phyloP scores from a whole-genome alignment of 148 eudicot species.

The Silene uniflora region DNA sequence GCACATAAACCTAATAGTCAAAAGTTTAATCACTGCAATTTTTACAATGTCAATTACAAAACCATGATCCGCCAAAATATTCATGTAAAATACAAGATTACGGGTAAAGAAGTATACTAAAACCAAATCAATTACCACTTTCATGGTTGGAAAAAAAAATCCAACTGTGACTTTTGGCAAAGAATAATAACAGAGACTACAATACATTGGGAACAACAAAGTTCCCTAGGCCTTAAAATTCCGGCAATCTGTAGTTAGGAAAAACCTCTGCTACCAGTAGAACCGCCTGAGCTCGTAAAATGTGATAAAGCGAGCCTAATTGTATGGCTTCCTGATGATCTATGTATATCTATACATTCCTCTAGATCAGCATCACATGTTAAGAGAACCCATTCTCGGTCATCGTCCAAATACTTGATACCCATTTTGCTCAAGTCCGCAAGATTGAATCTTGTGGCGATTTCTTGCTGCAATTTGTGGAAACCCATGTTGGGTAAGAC shows the following conservation, averaged over 20 bases:
- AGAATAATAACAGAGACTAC: conserved; percentile 28
- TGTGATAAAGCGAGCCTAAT: conserved; percentile 45
- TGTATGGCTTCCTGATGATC: conserved; percentile 43
- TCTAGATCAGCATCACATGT: conserved; percentile 83
- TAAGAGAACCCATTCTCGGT: conserved; percentile 82
- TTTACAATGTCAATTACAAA: conserved; percentile 23
- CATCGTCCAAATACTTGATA: conserved; percentile 77
- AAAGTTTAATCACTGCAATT: conserved; percentile 17
- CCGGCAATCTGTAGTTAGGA: conserved; percentile 28
- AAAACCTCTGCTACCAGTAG: conserved; percentile 47
- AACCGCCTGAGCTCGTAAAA: conserved; percentile 41
- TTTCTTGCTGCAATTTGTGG: conserved; percentile 47
- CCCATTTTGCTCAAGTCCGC: conserved; percentile 42
- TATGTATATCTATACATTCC: conserved; percentile 70
- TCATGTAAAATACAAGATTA: conserved; percentile 2
- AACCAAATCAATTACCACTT: conserved; percentile 7
- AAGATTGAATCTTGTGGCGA: conserved; percentile 49
- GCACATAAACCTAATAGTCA: conserved; percentile 9
- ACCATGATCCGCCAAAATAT: conserved; percentile 8
- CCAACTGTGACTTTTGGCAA: conserved; percentile 17
- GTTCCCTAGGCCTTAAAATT: conserved; percentile 19
- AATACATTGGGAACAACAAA: conserved; percentile 27
- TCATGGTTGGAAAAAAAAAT: background rate
- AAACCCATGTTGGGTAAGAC: conserved; percentile 55
- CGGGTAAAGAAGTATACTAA: conserved; percentile 13